phyloP scores from a whole-genome alignment of 805 yeast species.

The Wickerhamomyces rabaulensis region DNA sequence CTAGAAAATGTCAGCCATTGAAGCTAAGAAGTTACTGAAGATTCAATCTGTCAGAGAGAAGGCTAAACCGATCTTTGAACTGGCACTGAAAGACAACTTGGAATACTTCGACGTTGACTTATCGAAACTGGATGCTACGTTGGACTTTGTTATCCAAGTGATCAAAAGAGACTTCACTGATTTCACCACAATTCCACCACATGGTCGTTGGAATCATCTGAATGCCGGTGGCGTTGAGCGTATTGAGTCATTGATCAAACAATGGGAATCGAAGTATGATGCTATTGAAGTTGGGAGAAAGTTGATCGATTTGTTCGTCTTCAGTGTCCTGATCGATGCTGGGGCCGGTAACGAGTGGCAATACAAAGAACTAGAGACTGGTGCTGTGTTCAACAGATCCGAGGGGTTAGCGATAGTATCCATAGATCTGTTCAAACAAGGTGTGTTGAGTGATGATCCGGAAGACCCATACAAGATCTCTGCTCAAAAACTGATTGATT shows the following conservation, averaged over 20 bases:
- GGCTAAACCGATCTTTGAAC: constrained; percentile 36
- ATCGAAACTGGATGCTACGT: constrained; percentile 34
- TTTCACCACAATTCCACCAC: constrained; percentile 49
- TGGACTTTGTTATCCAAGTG: constrained; percentile 37
- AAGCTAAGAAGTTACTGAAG: constrained; percentile 34
- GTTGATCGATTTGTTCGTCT: constrained; percentile 51
- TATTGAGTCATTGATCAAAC: constrained; percentile 35
- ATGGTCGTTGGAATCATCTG: constrained; percentile 65
- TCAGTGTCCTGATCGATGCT: constrained; percentile 60
- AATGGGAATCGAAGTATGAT: constrained; percentile 31
- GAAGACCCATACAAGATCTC: constrained; percentile 38
- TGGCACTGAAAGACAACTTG: constrained; percentile 32
- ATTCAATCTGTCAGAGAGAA: constrained; percentile 54
- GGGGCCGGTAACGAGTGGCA: constrained; percentile 63
- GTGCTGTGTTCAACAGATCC: constrained; percentile 36
- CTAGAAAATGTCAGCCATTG: not conserved
- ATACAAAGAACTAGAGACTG: constrained; percentile 34
- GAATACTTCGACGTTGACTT: constrained; percentile 43
- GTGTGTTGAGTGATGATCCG: constrained; percentile 35
- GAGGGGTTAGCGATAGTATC: constrained; percentile 66
- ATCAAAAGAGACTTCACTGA: constrained; percentile 41
- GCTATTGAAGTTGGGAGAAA: constrained; percentile 45
- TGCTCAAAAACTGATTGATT: constrained; percentile 32
- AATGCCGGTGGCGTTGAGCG: constrained; percentile 45
- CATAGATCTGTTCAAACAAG: constrained; percentile 46